A percentile compares a stretch with the other conserved stretches of the same genome.
Conservation (phyloP, 305 asterid species). For the Plantago lanceolata region DNA sequence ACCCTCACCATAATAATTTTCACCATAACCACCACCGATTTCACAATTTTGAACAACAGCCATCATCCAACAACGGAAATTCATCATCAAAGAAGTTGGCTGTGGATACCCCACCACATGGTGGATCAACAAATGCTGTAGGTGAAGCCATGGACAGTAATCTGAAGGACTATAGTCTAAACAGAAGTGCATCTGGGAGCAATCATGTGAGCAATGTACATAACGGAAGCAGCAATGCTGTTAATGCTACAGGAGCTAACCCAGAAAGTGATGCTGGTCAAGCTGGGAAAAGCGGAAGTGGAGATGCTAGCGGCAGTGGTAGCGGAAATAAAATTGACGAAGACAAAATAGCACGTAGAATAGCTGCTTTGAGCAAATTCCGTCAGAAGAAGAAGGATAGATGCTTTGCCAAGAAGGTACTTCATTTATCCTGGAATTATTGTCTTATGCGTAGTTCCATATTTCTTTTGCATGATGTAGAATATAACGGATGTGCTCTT, state of each 20-base stretch:
- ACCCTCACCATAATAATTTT: conserved; percentile 33
- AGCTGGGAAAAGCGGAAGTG: conserved; percentile 55
- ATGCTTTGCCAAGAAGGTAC: conserved; percentile 48
- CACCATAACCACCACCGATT: conserved; percentile 36
- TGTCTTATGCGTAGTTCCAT: conserved; percentile 6
- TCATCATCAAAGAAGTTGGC: conserved; percentile 44
- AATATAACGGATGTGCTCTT: conserved; percentile 7
- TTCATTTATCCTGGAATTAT: conserved; percentile 3
- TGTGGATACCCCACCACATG: conserved; percentile 37
- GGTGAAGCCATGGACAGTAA: conserved; percentile 42
- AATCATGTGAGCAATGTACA: conserved; percentile 59
- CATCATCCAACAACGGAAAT: conserved; percentile 36
- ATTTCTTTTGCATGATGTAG: background rate
- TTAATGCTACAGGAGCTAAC: conserved; percentile 40
- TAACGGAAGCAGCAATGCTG: conserved; percentile 47
- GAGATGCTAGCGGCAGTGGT: conserved; percentile 59
- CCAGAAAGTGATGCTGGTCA: conserved; percentile 52
- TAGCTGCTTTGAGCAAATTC: conserved; percentile 71
- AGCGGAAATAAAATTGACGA: conserved; percentile 49
- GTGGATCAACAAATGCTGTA: conserved; percentile 43
- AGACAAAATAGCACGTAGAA: conserved; percentile 49
- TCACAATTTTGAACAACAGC: conserved; percentile 37
- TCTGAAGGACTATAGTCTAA: conserved; percentile 41
- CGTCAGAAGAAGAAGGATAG: conserved; percentile 61
- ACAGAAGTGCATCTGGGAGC: conserved; percentile 69